Evolutionary conservation across 2,329 filamentous ascomycete species (phyloP), one percentile per base, ranked within the genome.

Genomic region (Claviceps fusiformis): DNA sequence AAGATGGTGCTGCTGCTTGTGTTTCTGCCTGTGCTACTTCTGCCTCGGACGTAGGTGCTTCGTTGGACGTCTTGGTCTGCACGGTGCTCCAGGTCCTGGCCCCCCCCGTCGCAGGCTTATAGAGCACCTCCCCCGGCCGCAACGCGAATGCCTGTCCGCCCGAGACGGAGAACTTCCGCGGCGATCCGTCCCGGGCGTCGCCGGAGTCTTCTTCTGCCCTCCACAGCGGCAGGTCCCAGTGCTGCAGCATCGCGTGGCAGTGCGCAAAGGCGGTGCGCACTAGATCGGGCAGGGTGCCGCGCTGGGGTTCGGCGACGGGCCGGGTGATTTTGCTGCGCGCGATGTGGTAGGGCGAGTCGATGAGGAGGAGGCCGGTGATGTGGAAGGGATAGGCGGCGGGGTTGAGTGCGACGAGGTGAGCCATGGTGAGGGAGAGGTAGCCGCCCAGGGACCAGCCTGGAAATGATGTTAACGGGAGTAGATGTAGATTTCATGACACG

Each of bases 381-480:
- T 54, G 59, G 50, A 67, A 57, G 29, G 59, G 56, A 29, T 57
- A 55, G 24, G 58, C 52, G 4, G 58, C 60, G 4, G 62, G 59
- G 29, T 61, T 59, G 9, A 59, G 57, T 27, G 63, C 63, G 27
- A 66, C 55, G 43, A 62, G 59, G 43, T 61, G 59, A 13, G 65
- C 57, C 24, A 67, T 62, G 17, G 59, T 52, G 15, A 67, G 31
- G 17, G 64, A 60, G 27, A 67, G 57, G 54, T 54, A 63, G 47
- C 65, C 65, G 8, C 65, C 65, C 27, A 67, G 62, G 29, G 65
- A 67, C 65, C 65, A 67, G 48, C 65, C 64, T 66, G 3, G 46
- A 19, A 19, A 19, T 19, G 19, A 19, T 19, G 19, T 19, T 19
- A 19, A 19, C 19, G 19, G 19, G 19, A 19, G 19, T 19, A 19